phyloP scores from a whole-genome alignment of 164 flowering plant genomes.

The Amborella trichopoda region DNA sequence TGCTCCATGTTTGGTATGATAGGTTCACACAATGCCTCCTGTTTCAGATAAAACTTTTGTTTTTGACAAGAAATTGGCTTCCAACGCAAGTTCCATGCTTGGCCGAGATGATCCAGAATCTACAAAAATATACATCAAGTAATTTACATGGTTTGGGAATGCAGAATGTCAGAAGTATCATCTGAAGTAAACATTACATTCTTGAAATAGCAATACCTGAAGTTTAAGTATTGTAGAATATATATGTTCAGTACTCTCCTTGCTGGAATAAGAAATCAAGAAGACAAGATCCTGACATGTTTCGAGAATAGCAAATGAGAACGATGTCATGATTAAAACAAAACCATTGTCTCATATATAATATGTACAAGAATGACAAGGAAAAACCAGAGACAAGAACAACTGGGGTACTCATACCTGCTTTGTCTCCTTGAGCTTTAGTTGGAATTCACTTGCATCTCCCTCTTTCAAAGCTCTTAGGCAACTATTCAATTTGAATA shows the following conservation, averaged over 20 bases:
- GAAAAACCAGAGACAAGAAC: no score
- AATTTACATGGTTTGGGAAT: no score
- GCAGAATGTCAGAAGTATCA: background rate
- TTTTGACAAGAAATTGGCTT: conserved; percentile 15
- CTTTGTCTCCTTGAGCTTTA: conserved; percentile 50
- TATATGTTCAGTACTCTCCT: conserved; percentile 79
- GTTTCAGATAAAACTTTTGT: conserved; percentile 8
- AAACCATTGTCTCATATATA: no score
- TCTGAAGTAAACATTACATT: background rate
- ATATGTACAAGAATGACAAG: no score
- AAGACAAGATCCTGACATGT: conserved; percentile 68
- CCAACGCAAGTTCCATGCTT: conserved; percentile 89
- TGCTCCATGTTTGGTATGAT: conserved; percentile 43
- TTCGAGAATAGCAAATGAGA: no score
- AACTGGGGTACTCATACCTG: conserved; percentile 34
- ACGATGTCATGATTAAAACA: no score
- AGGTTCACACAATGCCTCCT: conserved; percentile 40
- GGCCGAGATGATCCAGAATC: conserved; percentile 82
- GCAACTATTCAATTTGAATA: conserved; percentile 68
- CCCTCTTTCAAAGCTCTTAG: conserved; percentile 84
- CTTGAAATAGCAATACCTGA: conserved; percentile 40
- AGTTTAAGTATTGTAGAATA: conserved; percentile 73
- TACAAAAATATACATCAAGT: conserved; percentile 25
- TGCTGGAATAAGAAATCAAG: conserved; percentile 66
- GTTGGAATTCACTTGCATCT: conserved; percentile 44